A percentile compares a stretch with the other conserved stretches of the same genome.
Conservation (phyloP, 148 eudicot species). For the Chenopodium suecicum region DNA sequence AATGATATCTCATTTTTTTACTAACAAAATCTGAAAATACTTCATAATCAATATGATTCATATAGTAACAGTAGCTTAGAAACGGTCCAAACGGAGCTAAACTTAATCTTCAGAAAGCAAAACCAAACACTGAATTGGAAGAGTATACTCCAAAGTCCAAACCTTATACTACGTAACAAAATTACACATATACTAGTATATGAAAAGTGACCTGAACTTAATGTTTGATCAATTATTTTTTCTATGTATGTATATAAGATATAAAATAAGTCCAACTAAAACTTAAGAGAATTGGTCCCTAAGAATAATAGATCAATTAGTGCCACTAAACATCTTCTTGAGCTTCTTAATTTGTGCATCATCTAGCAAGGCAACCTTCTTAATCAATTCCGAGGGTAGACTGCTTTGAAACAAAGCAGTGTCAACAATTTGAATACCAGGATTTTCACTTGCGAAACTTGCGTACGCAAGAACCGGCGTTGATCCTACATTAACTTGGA, state of each 20-base stretch:
- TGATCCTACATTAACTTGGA: neutral
- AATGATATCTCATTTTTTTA: neutral
- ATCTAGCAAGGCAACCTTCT: conserved; percentile 16
- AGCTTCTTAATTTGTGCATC: neutral
- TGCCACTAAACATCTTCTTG: neutral
- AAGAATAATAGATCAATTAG: neutral
- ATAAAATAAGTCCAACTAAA: no score
- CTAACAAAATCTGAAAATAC: neutral
- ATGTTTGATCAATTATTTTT: no score
- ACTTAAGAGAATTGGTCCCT: no score
- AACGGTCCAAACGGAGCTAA: neutral
- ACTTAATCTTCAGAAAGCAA: neutral
- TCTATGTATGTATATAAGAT: no score
- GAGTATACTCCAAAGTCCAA: neutral
- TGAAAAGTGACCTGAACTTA: no score
- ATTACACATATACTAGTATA: no score
- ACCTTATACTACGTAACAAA: no score
- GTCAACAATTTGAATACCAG: neutral
- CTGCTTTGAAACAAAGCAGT: neutral
- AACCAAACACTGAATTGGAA: neutral
- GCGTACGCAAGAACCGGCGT: neutral
- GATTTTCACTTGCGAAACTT: neutral
- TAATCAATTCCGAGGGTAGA: neutral
- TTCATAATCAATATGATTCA: neutral
- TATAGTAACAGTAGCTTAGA: neutral